Conservation (phyloP, 169 alveolate genomes). For the Pseudocohnilembus persalinus region DNA sequence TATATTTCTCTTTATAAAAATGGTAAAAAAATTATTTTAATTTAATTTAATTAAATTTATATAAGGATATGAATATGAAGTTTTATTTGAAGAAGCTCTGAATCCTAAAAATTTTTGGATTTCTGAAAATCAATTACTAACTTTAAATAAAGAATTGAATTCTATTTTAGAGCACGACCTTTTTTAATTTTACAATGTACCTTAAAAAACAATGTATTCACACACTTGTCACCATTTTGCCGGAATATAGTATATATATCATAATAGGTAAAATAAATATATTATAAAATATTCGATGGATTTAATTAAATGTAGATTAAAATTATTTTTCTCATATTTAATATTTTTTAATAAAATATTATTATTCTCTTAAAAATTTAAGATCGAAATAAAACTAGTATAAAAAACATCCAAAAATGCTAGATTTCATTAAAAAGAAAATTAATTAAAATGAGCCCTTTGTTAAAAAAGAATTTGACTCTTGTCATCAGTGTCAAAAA, state of each 20-base stretch:
- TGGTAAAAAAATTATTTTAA: no score
- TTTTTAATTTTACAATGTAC: constrained; percentile 9
- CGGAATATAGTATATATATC: no score
- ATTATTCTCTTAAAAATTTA: neutral
- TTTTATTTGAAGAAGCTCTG: constrained; percentile 19
- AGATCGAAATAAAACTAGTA: constrained; percentile 1
- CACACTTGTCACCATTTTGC: constrained; percentile 9
- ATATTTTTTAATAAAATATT: constrained; percentile 12
- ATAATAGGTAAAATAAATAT: neutral
- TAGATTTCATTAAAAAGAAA: constrained; percentile 10
- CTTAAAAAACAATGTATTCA: constrained; percentile 19
- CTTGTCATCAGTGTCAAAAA: constrained; percentile 40
- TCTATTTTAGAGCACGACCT: neutral
- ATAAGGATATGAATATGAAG: neutral
- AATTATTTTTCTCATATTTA: neutral
- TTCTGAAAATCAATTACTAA: neutral
- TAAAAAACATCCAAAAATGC: neutral
- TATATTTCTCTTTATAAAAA: no score
- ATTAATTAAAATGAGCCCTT: neutral
- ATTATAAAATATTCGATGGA: neutral
- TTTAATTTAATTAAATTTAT: no score
- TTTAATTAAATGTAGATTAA: no score
- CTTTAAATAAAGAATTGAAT: neutral
- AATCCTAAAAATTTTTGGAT: constrained; percentile 8
- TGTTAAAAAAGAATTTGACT: constrained; percentile 17